Conservation (phyloP, 1,284 basidiomycete species). For the Heterobasidion parviporum region DNA sequence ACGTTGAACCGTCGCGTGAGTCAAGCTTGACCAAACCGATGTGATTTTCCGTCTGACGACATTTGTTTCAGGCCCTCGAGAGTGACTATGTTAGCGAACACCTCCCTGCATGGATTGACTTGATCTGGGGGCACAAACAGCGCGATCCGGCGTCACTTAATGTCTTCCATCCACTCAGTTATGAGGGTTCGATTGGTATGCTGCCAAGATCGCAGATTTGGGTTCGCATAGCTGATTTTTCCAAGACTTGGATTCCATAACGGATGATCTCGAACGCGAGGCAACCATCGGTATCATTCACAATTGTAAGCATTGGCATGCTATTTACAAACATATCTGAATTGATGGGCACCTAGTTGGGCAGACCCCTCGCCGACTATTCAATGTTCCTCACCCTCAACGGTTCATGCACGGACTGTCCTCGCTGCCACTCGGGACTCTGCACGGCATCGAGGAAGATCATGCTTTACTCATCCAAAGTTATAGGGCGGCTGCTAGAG, state of each 20-base stretch:
- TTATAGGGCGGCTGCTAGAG: conserved; percentile 42
- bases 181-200: conserved; percentile 83
- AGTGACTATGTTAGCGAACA: conserved; percentile 84
- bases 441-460: conserved; percentile 79
- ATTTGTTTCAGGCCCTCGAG: conserved; percentile 69
- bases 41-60: not conserved
- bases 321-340: no score
- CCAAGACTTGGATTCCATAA: conserved; percentile 77
- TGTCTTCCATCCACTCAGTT: conserved; percentile 91
- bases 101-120: conserved; percentile 88
- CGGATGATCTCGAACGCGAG: conserved; percentile 81
- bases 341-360: conserved; percentile 48
- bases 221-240: not conserved
- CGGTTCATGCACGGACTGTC: conserved; percentile 64
- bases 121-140: conserved; percentile 86
- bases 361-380: conserved; percentile 88
- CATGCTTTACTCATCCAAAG: conserved; percentile 55
- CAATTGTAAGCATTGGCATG: conserved; percentile 58
- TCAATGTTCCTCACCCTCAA: conserved; percentile 72
- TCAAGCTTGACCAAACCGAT: not conserved
- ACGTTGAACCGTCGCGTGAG: conserved; percentile 69
- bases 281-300: conserved; percentile 94
- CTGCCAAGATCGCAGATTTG: not conserved
- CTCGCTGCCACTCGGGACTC: conserved; percentile 59
- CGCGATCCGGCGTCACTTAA: conserved; percentile 75